Percentiles rank a stretch among this genome's conserved stretches.
phyloP scores from a whole-genome alignment of 345 rosid species.

The Boechera divaricarpa region DNA sequence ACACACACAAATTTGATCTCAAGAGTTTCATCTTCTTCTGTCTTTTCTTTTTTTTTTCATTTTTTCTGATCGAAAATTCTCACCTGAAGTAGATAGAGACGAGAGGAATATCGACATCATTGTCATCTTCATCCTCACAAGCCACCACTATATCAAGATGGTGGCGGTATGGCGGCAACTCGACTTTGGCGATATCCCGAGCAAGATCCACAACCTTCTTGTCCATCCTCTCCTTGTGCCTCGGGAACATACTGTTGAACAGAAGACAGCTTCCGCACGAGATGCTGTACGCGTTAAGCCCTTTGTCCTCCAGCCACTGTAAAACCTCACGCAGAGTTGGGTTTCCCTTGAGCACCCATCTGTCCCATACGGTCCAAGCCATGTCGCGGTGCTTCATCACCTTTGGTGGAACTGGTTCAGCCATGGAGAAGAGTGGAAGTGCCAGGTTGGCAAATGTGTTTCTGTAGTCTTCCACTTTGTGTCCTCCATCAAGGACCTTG shows the following conservation, averaged over 20 bases:
- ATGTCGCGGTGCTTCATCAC: constrained; percentile 75
- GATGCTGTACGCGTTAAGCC: constrained; percentile 83
- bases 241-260: constrained; percentile 77
- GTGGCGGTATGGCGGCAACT: constrained; percentile 65
- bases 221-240: constrained; percentile 89
- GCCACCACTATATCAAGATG: constrained; percentile 87
- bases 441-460: constrained; percentile 78
- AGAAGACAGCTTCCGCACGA: constrained; percentile 88
- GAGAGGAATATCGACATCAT: constrained; percentile 86
- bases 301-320: constrained; percentile 79
- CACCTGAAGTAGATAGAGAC: constrained; percentile 69
- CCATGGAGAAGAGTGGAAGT: constrained; percentile 75
- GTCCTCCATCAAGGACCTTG: constrained; percentile 67
- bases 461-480: constrained; percentile 68
- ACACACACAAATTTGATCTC: constrained; percentile 29
- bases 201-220: constrained; percentile 81
- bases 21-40: constrained; percentile 7
- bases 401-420: constrained; percentile 86
- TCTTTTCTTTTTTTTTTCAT: neutral
- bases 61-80: neutral
- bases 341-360: constrained; percentile 75
- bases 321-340: constrained; percentile 81
- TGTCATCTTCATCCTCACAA: constrained; percentile 87
- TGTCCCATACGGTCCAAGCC: constrained; percentile 97
- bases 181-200: constrained; percentile 77